A percentile compares a stretch with the other conserved stretches of the same genome.
Conservation (phyloP, 2,329 filamentous ascomycete genomes). For the Emericellopsis cladophorae region DNA sequence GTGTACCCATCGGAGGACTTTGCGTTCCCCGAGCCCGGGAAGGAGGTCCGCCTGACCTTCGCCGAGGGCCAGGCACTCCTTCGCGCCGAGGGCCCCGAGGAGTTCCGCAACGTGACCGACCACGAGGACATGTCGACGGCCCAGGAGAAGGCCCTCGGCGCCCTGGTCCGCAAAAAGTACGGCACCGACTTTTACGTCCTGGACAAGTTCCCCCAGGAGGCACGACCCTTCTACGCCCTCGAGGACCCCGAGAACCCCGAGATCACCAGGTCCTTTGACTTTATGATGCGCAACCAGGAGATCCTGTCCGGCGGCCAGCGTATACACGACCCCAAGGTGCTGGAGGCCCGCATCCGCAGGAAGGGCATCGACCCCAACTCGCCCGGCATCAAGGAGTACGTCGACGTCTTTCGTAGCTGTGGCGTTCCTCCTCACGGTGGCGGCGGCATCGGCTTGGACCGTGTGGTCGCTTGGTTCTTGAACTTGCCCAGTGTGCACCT, state of each 20-base stretch:
- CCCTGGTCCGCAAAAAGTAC: slow-evolving; percentile 76
- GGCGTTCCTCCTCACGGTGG: slow-evolving; percentile 85
- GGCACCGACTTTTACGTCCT: slow-evolving; percentile 93
- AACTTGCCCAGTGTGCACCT: slow-evolving; percentile 47
- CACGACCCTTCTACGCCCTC: slow-evolving; percentile 91
- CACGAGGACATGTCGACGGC: slow-evolving; percentile 72
- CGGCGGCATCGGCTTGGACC: slow-evolving; percentile 80
- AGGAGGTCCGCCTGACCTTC: slow-evolving; percentile 67
- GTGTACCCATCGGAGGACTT: slow-evolving; percentile 70
- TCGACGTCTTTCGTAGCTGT: slow-evolving; percentile 67
- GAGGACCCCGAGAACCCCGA: slow-evolving; percentile 37
- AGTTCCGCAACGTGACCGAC: slow-evolving; percentile 56
- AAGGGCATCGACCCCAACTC: slow-evolving; percentile 71
- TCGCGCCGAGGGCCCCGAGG: slow-evolving; percentile 57
- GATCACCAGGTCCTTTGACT: slow-evolving; percentile 62
- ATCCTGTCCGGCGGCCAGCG: slow-evolving; percentile 87
- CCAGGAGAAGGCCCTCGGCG: slow-evolving; percentile 80
- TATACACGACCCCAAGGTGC: slow-evolving; percentile 66
- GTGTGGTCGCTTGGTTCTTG: slow-evolving; percentile 60
- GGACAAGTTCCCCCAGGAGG: slow-evolving; percentile 85
- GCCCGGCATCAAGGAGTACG: slow-evolving; percentile 75
- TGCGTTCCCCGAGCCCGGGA: slow-evolving; percentile 60
- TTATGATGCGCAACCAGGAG: slow-evolving; percentile 88
- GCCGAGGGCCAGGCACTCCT: slow-evolving; percentile 67
- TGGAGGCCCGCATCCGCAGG: slow-evolving; percentile 64